Evolutionary conservation across 768 basidiomycete genomes (phyloP), one percentile per base, ranked within the genome.

Genomic region (Tricholoma bakamatsutake): DNA sequence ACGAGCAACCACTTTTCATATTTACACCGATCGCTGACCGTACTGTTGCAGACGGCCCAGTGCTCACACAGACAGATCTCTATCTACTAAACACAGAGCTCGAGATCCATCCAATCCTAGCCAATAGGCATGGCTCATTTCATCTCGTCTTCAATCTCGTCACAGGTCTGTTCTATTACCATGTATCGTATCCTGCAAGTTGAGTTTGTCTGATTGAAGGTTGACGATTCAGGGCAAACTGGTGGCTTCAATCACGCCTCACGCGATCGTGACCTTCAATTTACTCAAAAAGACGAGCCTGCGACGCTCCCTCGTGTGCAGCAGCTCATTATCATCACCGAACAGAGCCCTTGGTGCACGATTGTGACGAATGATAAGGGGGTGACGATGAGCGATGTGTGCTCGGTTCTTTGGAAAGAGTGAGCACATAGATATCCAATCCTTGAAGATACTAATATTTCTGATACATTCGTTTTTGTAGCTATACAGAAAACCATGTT

Each of bases 381-480:
- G 0, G 88, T 93, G 15, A 91, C 89, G 2, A 77, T 88, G 58
- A 79, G 78, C 15, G 89, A 93, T 64, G 77, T 93, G n/a, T 88
- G 84, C 62, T 74, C 76, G 4, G 69, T 77, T n/a, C 70, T 93
- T 45, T 89, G 81, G 76, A 84, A 83, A 68, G 90, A 93, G 91
- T 93, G 57, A 93, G 90, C 92, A 56, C 34, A 86, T n/a, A n/a
- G n/a, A n/a, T 75, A 50, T 27, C n/a, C 3, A 3, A 47, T 27
- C 40, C 57, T 18, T 13, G 10, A 3, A 30, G 34, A 31, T 12
- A 17, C 34, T 50, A 21, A 39, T 46, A 8, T 5, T 33, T 30
- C 30, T 50, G 17, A 47, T 15, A 46, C 12, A 43, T 34, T 51
- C 43, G 31, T 58, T 30, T 10, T 24, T 28, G 11, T 55, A 92